Evolutionary conservation across 2,329 filamentous ascomycete genomes (phyloP).

Genomic region (Dothidotthia symphoricarpi): DNA sequence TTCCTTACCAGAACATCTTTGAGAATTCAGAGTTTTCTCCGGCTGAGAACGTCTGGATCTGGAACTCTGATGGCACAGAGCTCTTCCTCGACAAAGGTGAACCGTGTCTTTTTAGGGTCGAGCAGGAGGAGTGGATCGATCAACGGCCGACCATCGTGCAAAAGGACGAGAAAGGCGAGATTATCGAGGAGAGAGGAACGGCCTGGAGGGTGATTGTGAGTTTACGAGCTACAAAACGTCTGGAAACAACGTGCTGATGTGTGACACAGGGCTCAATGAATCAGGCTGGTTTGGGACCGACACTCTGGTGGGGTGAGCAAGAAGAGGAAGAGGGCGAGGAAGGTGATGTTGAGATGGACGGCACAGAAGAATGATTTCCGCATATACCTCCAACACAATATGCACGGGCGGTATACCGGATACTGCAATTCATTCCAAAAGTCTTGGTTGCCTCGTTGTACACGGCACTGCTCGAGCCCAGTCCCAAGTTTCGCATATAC

Average conservation of each 20-base stretch:
- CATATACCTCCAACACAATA: background rate
- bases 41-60: constrained; percentile 78
- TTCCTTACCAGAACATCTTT: constrained; percentile 52
- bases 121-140: constrained; percentile 88
- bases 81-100: constrained; percentile 91
- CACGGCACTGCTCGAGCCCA: no score
- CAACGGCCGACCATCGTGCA: constrained; percentile 77
- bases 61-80: constrained; percentile 69
- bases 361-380: constrained; percentile 21
- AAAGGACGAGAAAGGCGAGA: constrained; percentile 61
- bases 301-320: constrained; percentile 47
- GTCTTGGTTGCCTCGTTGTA: no score
- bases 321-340: constrained; percentile 31
- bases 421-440: background rate
- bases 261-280: constrained; percentile 47
- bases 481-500: no score
- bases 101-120: constrained; percentile 79
- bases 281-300: constrained; percentile 49
- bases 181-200: constrained; percentile 63
- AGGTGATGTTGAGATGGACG: constrained; percentile 30
- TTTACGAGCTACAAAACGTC: background rate
- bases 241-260: constrained; percentile 8
- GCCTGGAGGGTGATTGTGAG: constrained; percentile 65
- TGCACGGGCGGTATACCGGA: constrained; percentile 8
- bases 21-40: constrained; percentile 64